Evolutionary conservation across 1,284 basidiomycete species (phyloP).

Genomic region (Naganishia sp.): DNA sequence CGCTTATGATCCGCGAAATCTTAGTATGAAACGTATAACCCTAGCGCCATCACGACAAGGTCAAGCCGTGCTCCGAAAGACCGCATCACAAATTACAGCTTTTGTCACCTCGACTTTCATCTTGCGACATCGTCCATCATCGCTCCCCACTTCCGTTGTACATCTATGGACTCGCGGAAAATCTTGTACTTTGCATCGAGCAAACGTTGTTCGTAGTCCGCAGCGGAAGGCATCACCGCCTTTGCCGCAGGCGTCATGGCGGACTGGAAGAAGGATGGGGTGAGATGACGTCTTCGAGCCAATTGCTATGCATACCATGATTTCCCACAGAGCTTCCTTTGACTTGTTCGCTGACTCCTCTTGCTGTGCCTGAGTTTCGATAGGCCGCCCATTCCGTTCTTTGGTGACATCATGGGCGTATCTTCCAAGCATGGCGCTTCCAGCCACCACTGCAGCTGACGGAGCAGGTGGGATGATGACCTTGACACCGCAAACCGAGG

Average conservation of each 20-base stretch:
- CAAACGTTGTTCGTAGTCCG: constrained; percentile 64
- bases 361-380: constrained; percentile 55
- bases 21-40: too few species aligned
- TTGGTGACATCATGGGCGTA: constrained; percentile 70
- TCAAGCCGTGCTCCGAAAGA: too few species aligned
- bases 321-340: constrained; percentile 77
- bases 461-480: constrained; percentile 78
- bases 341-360: constrained; percentile 60
- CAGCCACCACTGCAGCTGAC: constrained; percentile 83
- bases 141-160: constrained; percentile 66
- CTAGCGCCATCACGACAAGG: too few species aligned
- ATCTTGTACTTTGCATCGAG: constrained; percentile 92
- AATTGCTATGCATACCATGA: constrained; percentile 68
- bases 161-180: constrained; percentile 82
- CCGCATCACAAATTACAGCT: too few species aligned
- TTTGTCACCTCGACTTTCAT: background rate
- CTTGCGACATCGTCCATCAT: constrained; percentile 37
- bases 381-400: constrained; percentile 44
- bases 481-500: constrained; percentile 78
- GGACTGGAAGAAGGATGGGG: constrained; percentile 58
- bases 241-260: constrained; percentile 88
- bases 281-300: background rate
- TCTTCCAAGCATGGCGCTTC: constrained; percentile 88
- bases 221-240: constrained; percentile 68
- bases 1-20: too few species aligned